phyloP scores from a whole-genome alignment of 805 yeast genomes.

The Wickerhamiella qilinensis region DNA sequence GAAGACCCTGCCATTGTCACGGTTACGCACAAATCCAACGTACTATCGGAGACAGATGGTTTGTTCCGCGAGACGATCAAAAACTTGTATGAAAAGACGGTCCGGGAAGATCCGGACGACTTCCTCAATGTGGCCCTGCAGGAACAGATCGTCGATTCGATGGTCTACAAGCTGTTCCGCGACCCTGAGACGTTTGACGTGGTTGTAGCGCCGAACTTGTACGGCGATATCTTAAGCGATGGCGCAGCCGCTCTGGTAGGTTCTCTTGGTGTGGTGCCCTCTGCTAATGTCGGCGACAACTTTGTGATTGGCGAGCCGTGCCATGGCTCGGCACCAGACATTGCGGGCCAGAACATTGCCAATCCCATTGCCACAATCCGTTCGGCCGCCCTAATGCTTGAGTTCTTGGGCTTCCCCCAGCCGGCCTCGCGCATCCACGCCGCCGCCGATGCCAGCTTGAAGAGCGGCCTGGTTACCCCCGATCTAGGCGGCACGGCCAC shows the following conservation, averaged over 20 bases:
- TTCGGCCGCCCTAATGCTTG: constrained; percentile 93
- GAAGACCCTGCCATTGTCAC: constrained; percentile 55
- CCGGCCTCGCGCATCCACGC: constrained; percentile 85
- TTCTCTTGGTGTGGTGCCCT: constrained; percentile 93
- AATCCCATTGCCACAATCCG: constrained; percentile 97
- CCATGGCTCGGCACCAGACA: constrained; percentile 98
- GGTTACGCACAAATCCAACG: constrained; percentile 93
- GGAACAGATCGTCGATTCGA: constrained; percentile 97
- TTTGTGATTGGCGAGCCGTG: constrained; percentile 99
- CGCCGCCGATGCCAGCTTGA: constrained; percentile 88
- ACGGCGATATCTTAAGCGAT: constrained; percentile 92
- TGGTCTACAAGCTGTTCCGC: constrained; percentile 98
- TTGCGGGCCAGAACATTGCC: constrained; percentile 75
- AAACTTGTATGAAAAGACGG: constrained; percentile 31
- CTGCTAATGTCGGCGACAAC: constrained; percentile 91
- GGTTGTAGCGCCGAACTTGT: constrained; percentile 94
- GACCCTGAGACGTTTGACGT: constrained; percentile 96
- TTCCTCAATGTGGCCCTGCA: constrained; percentile 49
- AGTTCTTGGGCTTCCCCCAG: constrained; percentile 79
- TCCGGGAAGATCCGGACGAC: constrained; percentile 23
- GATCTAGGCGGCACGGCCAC: constrained; percentile 86
- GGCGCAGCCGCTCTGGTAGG: constrained; percentile 99
- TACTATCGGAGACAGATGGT: constrained; percentile 83
- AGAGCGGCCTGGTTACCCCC: constrained; percentile 72
- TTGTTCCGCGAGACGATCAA: constrained; percentile 81